Conservation (phyloP, 2,329 filamentous ascomycete species). For the Fusarium denticulatum region DNA sequence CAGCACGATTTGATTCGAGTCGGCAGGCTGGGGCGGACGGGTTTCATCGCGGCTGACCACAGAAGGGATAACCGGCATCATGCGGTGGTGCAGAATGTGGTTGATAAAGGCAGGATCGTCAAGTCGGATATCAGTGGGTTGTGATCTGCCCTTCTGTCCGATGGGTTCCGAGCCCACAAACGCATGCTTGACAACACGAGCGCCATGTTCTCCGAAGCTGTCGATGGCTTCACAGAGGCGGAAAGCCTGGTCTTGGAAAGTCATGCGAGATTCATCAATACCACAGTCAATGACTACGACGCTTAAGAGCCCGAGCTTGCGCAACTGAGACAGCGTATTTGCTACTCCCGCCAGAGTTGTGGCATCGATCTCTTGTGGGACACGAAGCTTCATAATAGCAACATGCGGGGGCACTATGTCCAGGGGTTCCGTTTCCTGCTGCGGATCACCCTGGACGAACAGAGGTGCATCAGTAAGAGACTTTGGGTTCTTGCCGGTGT, state of each 20-base stretch:
- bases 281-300: conserved; percentile 84
- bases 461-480: conserved; percentile 42
- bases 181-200: conserved; percentile 69
- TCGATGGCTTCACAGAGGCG: conserved; percentile 81
- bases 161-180: conserved; percentile 32
- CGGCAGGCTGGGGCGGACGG: conserved; percentile 51
- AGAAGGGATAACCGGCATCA: conserved; percentile 53
- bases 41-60: conserved; percentile 56
- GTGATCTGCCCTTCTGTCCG: conserved; percentile 1
- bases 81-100: conserved; percentile 46
- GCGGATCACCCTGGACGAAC: conserved; percentile 49
- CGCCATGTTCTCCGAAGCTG: conserved; percentile 71
- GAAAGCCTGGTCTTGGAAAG: conserved; percentile 71
- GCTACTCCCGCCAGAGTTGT: conserved; percentile 78
- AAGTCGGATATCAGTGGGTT: conserved; percentile 43
- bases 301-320: conserved; percentile 81
- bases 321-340: conserved; percentile 84
- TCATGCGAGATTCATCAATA: conserved; percentile 51
- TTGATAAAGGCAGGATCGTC: conserved; percentile 47
- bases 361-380: conserved; percentile 76
- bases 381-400: conserved; percentile 85
- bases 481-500: conserved; percentile 58
- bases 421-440: conserved; percentile 10
- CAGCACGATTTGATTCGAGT: conserved; percentile 72
- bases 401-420: conserved; percentile 62